Base-by-base conservation (phyloP, 2,329 filamentous ascomycete genomes). In the Fusarium sp. region DNA sequence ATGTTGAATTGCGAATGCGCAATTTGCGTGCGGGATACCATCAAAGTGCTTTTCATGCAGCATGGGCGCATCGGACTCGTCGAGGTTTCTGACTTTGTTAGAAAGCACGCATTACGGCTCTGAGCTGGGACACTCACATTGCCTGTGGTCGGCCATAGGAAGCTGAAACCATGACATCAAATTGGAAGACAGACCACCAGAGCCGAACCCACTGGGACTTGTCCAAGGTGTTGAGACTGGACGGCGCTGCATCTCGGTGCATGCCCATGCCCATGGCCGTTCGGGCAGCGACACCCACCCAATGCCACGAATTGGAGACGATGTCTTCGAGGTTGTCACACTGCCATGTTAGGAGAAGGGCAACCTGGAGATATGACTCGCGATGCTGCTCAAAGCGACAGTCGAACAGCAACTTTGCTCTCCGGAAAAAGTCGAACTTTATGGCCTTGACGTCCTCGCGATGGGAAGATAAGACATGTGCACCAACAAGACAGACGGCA, bases 251-350 rank as follows among this genome's bases (percentile, higher is more conserved):
- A 64, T 85, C 80, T 2, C 83, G 80, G 54, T 85, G 88, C 86
- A 90, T 88, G n/a, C 88, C 88, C 63, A 89, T 80, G 0, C 88
- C 88, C 1, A 87, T 85, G 2, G 87, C 88, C 37, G 86, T 88
- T 6, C 88, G 83, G 20, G 84, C 83, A 6, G 87, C 88, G 5
- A 88, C 82, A 3, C 88, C 88, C 8, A 89, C 82, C 88, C 88
- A 90, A 68, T 82, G 81, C 81, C 83, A 88, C 18, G 86, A 85
- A 72, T 90, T 89, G 43, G 87, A 86, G 6, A 87, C 81, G 8
- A 89, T 85, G 76, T 89, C 87, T 71, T 90, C 88, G 27, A 87
- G 86, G 16, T 86, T 85, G 58, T 90, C 87, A 2, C 87, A 86
- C 71, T 89, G 86, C 88, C 88, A 90, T 3, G 87, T 89, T 62